Percentiles rank a stretch among this genome's conserved stretches.
These are phyloP conservation scores for Iris pallida DNA, from an alignment of 116 monocot species.

Conservation along the genomic window DNA sequence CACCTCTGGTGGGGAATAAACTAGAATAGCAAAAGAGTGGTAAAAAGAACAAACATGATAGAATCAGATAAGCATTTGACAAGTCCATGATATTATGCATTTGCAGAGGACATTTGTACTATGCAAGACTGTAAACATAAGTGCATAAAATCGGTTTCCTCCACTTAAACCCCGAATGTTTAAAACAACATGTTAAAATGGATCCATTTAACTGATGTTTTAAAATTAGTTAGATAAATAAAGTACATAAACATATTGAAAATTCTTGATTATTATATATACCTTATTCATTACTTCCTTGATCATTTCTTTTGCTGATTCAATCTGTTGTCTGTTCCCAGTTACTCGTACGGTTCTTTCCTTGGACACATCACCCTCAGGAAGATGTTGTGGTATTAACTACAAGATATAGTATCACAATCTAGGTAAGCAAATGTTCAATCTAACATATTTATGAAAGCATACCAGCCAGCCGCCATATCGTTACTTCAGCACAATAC, in stretches of 20 bases:
- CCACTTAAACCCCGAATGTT: too few species aligned
- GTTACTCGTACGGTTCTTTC: constrained; percentile 77
- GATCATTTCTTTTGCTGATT: constrained; percentile 75
- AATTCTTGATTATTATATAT: not conserved
- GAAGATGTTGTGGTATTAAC: constrained; percentile 85
- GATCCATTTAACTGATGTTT: too few species aligned
- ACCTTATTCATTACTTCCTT: constrained; percentile 92
- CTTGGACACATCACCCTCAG: constrained; percentile 75
- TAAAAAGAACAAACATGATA: too few species aligned
- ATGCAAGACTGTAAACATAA: too few species aligned
- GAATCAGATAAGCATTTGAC: too few species aligned
- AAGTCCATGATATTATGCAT: too few species aligned
- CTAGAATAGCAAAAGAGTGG: too few species aligned
- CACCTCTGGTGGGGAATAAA: too few species aligned
- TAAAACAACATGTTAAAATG: too few species aligned
- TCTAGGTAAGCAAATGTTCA: not conserved
- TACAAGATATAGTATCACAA: constrained; percentile 7
- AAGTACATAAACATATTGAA: not conserved
- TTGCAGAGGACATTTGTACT: too few species aligned
- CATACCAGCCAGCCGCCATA: constrained; percentile 1
- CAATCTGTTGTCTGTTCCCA: constrained; percentile 86
- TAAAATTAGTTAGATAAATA: not conserved
- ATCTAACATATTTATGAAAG: not conserved
- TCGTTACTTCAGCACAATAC: constrained; percentile 13
- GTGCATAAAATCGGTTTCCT: too few species aligned